Conservation (phyloP, 1,284 basidiomycete genomes). For the Athelia psychrophila region DNA sequence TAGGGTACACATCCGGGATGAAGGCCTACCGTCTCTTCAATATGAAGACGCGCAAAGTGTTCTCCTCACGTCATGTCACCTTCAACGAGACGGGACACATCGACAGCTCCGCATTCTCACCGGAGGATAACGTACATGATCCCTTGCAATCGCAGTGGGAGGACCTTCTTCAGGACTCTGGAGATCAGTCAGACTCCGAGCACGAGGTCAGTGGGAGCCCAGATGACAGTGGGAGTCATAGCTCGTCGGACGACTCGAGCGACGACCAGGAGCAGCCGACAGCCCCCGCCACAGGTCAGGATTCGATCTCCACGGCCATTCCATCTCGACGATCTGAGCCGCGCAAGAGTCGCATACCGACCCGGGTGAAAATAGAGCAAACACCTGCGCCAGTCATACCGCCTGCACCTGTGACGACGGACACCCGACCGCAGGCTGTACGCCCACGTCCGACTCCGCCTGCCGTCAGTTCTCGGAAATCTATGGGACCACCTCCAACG, state of each 20-base stretch:
- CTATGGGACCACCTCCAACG: not conserved
- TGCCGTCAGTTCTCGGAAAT: slow-evolving; percentile 1
- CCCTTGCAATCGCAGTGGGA: not conserved
- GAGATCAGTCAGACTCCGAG: too few species aligned
- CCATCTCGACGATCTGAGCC: too few species aligned
- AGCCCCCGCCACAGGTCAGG: too few species aligned
- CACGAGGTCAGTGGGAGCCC: too few species aligned
- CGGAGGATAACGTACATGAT: not conserved
- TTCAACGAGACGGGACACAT: slow-evolving; percentile 17
- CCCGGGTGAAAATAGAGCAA: not conserved
- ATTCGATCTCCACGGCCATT: too few species aligned
- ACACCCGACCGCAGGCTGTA: not conserved
- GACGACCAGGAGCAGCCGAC: too few species aligned
- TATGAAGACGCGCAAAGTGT: slow-evolving; percentile 7
- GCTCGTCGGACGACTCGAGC: too few species aligned
- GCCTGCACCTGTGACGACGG: not conserved
- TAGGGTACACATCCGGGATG: slow-evolving; percentile 13
- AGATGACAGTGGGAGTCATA: too few species aligned
- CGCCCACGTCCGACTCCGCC: not conserved
- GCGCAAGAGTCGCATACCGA: not conserved
- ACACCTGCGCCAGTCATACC: not conserved
- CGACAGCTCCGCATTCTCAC: not conserved
- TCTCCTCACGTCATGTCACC: slow-evolving; percentile 17
- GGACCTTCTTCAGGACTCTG: too few species aligned
- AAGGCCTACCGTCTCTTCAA: slow-evolving; percentile 14